Percentiles rank a stretch among this genome's conserved stretches.
Conservation (phyloP, 176 grass and related monocot genomes). For the Calamus simplicifolius region DNA sequence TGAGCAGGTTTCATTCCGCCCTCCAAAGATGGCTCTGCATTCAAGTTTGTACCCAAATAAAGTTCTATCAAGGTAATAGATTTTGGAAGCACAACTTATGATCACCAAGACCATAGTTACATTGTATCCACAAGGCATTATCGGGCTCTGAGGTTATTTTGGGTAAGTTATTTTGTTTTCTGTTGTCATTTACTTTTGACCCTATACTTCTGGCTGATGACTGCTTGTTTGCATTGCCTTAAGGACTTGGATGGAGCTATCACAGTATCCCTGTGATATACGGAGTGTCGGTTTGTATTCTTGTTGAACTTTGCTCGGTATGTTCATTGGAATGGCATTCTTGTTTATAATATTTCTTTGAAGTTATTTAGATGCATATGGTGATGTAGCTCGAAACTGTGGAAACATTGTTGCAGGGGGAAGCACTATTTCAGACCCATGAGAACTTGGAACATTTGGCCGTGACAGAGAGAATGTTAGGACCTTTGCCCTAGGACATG, state of each 20-base stretch:
- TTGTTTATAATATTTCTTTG: no score
- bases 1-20: constrained; percentile 44
- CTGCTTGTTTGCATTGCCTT: constrained; percentile 13
- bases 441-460: constrained; percentile 51
- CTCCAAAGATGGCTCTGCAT: constrained; percentile 67
- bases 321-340: background rate
- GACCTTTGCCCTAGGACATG: constrained; percentile 28
- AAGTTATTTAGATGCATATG: no score
- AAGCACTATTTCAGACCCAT: constrained; percentile 43
- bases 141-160: constrained; percentile 88
- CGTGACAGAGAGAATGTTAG: constrained; percentile 42
- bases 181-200: background rate
- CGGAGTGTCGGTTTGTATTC: constrained; percentile 91
- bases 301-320: constrained; percentile 97
- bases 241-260: constrained; percentile 94
- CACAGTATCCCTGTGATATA: constrained; percentile 88
- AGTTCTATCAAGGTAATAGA: constrained; percentile 95
- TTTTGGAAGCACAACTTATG: constrained; percentile 94
- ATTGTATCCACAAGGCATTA: constrained; percentile 93
- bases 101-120: constrained; percentile 61
- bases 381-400: background rate
- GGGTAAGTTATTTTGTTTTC: constrained; percentile 25
- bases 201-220: background rate
- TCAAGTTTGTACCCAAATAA: constrained; percentile 67
- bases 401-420: constrained; percentile 16